phyloP scores from a whole-genome alignment of 345 rosid genomes.

The Citrus cavaleriei region DNA sequence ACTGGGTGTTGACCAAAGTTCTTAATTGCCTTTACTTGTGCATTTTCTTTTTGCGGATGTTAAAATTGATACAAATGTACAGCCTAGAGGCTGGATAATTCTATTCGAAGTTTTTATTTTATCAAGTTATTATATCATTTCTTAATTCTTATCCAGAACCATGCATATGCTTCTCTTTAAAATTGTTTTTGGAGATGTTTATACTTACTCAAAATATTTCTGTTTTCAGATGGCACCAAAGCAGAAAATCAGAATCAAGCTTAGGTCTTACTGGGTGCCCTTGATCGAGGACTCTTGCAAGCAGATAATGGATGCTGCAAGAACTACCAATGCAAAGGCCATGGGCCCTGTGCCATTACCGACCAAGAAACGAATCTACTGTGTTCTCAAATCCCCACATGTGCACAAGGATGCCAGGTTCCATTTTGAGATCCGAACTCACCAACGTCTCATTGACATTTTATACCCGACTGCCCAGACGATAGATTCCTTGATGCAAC shows the following conservation, averaged over 20 bases:
- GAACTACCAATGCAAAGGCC: slow-evolving; percentile 82
- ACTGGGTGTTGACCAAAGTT: not conserved
- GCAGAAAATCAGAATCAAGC: slow-evolving; percentile 96
- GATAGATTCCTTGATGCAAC: slow-evolving; percentile 97
- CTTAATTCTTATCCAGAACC: not conserved
- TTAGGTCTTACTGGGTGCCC: slow-evolving; percentile 88
- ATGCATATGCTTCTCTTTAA: not conserved
- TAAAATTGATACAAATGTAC: not conserved
- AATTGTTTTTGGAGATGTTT: slow-evolving; percentile 2
- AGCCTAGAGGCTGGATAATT: not conserved
- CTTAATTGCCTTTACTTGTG: not conserved
- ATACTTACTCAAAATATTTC: not conserved
- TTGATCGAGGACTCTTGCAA: slow-evolving; percentile 94
- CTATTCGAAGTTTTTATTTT: not conserved
- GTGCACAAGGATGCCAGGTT: slow-evolving; percentile 98
- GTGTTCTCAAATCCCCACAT: slow-evolving; percentile 98
- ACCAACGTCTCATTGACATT: slow-evolving; percentile 88
- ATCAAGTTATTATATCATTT: not conserved
- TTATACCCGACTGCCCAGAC: slow-evolving; percentile 96
- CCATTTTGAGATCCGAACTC: slow-evolving; percentile 93
- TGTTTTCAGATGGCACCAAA: slow-evolving; percentile 74
- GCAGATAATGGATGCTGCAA: slow-evolving; percentile 93
- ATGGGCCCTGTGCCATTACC: slow-evolving; percentile 97
- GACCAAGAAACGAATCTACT: slow-evolving; percentile 80
- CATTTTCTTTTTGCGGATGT: not conserved